Evolutionary conservation across 495 filamentous ascomycete species (phyloP).

Genomic region (Penicillium maclennaniae): DNA sequence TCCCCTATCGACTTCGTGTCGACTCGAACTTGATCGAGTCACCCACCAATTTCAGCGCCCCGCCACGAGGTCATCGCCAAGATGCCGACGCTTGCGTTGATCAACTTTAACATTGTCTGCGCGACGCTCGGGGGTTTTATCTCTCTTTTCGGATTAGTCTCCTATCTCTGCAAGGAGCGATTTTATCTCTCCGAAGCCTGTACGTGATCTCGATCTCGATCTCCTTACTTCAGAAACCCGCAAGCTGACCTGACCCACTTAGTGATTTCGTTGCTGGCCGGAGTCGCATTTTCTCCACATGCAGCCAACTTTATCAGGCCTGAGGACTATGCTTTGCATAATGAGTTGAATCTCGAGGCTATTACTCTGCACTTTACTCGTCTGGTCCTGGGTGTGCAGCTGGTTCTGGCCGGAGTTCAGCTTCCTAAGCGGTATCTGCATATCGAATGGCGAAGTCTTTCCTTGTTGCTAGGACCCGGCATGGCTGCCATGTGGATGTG

Average conservation of each 20-base stretch:
- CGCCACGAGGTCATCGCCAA: slow-evolving; percentile 11
- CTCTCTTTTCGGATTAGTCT: slow-evolving; percentile 81
- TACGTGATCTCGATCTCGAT: slow-evolving; percentile 40
- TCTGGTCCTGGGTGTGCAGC: slow-evolving; percentile 85
- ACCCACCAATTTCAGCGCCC: not conserved
- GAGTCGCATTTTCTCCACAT: slow-evolving; percentile 72
- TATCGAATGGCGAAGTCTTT: slow-evolving; percentile 75
- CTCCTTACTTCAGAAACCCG: not conserved
- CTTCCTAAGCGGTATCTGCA: slow-evolving; percentile 82
- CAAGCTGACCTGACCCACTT: slow-evolving; percentile 3
- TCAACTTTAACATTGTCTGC: slow-evolving; percentile 87
- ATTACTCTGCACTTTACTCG: slow-evolving; percentile 82
- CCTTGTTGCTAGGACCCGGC: slow-evolving; percentile 74
- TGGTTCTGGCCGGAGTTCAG: slow-evolving; percentile 86
- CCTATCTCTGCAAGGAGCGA: slow-evolving; percentile 82
- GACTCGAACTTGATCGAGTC: not conserved
- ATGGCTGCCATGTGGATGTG: slow-evolving; percentile 90
- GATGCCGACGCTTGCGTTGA: slow-evolving; percentile 76
- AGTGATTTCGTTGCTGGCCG: slow-evolving; percentile 83
- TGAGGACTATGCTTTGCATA: slow-evolving; percentile 67
- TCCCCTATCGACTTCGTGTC: not conserved
- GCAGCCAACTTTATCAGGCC: slow-evolving; percentile 75
- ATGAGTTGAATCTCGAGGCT: slow-evolving; percentile 51
- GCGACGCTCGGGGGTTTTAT: slow-evolving; percentile 84
- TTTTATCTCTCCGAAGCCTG: slow-evolving; percentile 90